These are phyloP conservation scores for Aspergillus pseudotamarii DNA, from an alignment of 2,329 filamentous ascomycete genomes.

Conservation along the genomic window DNA sequence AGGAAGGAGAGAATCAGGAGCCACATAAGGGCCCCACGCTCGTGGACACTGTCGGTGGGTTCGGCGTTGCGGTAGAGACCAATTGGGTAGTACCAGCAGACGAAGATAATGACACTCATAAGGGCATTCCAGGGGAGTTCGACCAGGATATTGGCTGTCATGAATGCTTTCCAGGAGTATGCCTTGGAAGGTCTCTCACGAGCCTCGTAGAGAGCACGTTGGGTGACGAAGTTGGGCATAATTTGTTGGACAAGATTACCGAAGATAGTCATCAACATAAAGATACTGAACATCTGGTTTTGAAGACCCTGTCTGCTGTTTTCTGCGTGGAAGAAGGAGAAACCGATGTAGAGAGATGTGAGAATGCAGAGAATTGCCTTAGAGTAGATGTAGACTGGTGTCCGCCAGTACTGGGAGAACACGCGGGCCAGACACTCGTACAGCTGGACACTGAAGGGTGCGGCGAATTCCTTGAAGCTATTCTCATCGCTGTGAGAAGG, in stretches of 20 bases:
- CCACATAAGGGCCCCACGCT: conserved; percentile 67
- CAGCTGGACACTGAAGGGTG: conserved; percentile 70
- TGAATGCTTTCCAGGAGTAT: conserved; percentile 75
- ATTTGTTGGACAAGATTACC: conserved; percentile 59
- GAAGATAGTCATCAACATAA: conserved; percentile 83
- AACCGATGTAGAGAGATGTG: conserved; percentile 76
- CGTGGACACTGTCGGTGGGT: conserved; percentile 41
- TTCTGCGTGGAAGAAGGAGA: conserved; percentile 75
- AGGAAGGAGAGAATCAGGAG: conserved; percentile 68
- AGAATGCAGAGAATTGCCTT: conserved; percentile 70
- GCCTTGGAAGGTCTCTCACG: conserved; percentile 67
- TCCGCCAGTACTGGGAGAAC: conserved; percentile 92
- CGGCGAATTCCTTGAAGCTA: conserved; percentile 76
- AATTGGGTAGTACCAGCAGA: conserved; percentile 70
- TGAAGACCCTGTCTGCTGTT: conserved; percentile 79
- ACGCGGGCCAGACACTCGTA: conserved; percentile 70
- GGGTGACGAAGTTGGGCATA: conserved; percentile 62
- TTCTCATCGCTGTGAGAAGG: conserved; percentile 49
- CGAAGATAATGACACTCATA: conserved; percentile 64
- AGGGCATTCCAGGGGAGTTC: conserved; percentile 70
- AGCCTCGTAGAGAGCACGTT: conserved; percentile 62
- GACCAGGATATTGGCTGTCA: conserved; percentile 70
- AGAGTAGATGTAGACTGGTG: conserved; percentile 84
- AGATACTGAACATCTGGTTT: conserved; percentile 89
- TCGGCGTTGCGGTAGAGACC: conserved; percentile 49